These are phyloP conservation scores for Eimeria acervulina DNA, from an alignment of 169 alveolate genomes.

Conservation along the genomic window DNA sequence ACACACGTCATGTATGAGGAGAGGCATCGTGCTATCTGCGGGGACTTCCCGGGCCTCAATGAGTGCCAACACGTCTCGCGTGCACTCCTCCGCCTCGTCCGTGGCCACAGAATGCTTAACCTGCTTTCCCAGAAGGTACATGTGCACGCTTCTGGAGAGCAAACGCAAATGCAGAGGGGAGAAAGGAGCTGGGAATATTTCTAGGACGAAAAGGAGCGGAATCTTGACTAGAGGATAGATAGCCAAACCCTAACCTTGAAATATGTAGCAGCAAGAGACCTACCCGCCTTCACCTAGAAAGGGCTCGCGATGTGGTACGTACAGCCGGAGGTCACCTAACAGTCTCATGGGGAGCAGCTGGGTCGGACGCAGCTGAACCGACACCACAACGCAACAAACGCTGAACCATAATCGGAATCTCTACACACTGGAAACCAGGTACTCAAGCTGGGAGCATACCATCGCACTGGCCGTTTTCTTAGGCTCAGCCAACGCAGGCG, in stretches of 20 bases:
- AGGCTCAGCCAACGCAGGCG: conserved; percentile 56
- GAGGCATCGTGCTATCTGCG: conserved; percentile 73
- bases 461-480: neutral
- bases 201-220: neutral
- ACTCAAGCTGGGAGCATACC: neutral
- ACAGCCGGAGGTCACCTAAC: conserved; percentile 64
- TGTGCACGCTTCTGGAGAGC: conserved; percentile 61
- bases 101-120: conserved; percentile 64
- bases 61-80: conserved; percentile 65
- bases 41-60: conserved; percentile 65
- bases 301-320: conserved; percentile 71
- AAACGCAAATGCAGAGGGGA: neutral
- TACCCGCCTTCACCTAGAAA: conserved; percentile 66
- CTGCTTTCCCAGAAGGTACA: conserved; percentile 68
- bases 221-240: neutral
- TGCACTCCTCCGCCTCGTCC: conserved; percentile 73
- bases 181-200: neutral
- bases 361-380: conserved; percentile 67
- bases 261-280: neutral
- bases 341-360: conserved; percentile 71
- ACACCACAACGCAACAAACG: neutral
- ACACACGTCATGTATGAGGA: conserved; percentile 61
- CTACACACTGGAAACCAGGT: neutral
- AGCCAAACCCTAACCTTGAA: neutral
- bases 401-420: neutral